Base-by-base conservation (phyloP, 2,329 filamentous ascomycete genomes). In the Colletotrichum cordylinicola region DNA sequence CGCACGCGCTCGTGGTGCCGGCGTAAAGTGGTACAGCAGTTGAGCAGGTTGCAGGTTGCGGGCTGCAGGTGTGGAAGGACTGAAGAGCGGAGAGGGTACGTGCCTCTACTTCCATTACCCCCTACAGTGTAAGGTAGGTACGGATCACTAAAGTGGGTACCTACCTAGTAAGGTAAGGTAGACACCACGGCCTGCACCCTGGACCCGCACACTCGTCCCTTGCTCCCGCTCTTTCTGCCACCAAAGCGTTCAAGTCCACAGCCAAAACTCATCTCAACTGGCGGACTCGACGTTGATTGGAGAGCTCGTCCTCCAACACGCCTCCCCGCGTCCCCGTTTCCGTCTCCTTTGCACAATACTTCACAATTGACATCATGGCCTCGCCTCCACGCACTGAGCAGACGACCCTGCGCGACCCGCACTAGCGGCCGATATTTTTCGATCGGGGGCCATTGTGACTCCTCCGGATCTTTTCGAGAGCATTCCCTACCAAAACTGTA, bases 171-270 rank as follows among this genome's bases (percentile, higher is more conserved):
- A 27, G 24, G 24, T 27, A 27, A 4, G 6, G 4, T 27, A 27
- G 24, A 27, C 24, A 27, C 24, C 24, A 27, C 24, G 24, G 5
- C 24, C 24, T 27, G 24, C 24, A 27, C 24, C 31, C 31, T 10
- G 9, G 31, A 8, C 31, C 31, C 31, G 31, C 31, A 33, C 39
- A 48, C 43, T 56, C 31, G 27, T 16, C 31, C 39, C 58, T 61
- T 56, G 31, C 72, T 48, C 62, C 72, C 72, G 72, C 72, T 70
- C 67, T 75, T 75, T 75, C 43, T 64, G 31, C 55, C 72, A 75
- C 69, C 72, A 75, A 75, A 75, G 27, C 18, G 18, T 37, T 55
- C 39, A 12, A 31, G 62, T 18, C 61, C 55, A 67, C 69, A 64
- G 55, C 55, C 65, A 60, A 37, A 72, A 60, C 70, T 72, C 43